Conservation (phyloP, 1,284 basidiomycete genomes). For the Microbotryum intermedium region DNA sequence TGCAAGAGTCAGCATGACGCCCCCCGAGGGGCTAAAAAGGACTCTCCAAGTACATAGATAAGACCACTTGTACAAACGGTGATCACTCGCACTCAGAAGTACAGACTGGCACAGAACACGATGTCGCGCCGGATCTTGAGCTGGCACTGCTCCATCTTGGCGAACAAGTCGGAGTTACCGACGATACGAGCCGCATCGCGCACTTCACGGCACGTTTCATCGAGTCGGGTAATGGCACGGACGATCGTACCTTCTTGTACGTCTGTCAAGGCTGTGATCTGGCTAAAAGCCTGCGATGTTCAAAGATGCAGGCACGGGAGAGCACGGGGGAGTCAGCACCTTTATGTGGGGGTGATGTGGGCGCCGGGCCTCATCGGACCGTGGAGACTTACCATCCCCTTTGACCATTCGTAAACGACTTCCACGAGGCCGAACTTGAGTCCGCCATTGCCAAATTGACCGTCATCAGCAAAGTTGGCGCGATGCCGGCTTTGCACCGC, state of each 20-base stretch:
- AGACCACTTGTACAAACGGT: too few species aligned
- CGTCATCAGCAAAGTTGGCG: conserved; percentile 63
- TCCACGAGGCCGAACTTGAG: conserved; percentile 86
- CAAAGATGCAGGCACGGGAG: background rate
- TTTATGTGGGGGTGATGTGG: background rate
- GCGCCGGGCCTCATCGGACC: too few species aligned
- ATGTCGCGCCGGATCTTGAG: conserved; percentile 84
- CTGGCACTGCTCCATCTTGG: conserved; percentile 96
- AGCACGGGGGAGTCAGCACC: background rate
- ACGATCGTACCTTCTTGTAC: conserved; percentile 96
- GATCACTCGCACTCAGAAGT: conserved; percentile 13
- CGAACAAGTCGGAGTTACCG: conserved; percentile 87
- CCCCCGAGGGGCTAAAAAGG: too few species aligned
- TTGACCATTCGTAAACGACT: conserved; percentile 98
- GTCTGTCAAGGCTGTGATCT: conserved; percentile 87
- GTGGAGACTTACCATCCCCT: conserved; percentile 68
- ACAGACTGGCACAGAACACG: conserved; percentile 31
- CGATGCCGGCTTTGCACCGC: conserved; percentile 62
- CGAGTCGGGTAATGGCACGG: conserved; percentile 85
- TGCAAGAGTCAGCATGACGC: too few species aligned
- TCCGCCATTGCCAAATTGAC: conserved; percentile 51
- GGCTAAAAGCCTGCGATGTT: conserved; percentile 69
- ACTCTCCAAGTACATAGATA: too few species aligned
- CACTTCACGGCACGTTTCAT: conserved; percentile 95
- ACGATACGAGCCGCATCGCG: conserved; percentile 95